Percentiles rank a stretch among this genome's conserved stretches.
phyloP scores from a whole-genome alignment of 1,139 yeast genomes.

The Taphrina sp. region DNA sequence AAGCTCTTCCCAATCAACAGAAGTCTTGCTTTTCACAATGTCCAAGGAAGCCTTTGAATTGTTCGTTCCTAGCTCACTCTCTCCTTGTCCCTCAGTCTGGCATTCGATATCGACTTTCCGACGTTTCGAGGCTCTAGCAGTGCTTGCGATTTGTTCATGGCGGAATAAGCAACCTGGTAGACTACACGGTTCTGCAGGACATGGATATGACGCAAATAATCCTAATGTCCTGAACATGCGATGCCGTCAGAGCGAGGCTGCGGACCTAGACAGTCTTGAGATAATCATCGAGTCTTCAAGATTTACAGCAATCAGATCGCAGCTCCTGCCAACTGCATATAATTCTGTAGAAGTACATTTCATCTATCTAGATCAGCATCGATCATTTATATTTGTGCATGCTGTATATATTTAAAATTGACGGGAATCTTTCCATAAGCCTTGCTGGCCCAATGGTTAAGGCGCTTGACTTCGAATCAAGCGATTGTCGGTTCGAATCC shows the following conservation, averaged over 20 bases:
- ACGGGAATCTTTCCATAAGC: background rate
- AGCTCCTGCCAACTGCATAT: no score
- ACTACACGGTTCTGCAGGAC: conserved; percentile 1
- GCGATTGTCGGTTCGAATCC: conserved; percentile 27
- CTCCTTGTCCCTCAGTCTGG: background rate
- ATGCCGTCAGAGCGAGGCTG: background rate
- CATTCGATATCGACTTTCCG: conserved; percentile 1
- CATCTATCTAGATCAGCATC: no score
- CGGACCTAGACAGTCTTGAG: background rate
- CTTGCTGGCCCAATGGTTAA: conserved; percentile 29
- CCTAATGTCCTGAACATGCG: conserved; percentile 11
- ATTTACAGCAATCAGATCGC: no score
- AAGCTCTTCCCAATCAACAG: conserved; percentile 2
- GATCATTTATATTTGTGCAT: no score
- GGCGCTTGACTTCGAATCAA: conserved; percentile 31
- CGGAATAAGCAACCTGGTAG: conserved; percentile 3
- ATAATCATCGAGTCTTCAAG: background rate
- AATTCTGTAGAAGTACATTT: no score
- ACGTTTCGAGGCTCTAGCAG: background rate
- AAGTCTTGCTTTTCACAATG: background rate
- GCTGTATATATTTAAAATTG: no score
- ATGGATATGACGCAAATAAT: background rate
- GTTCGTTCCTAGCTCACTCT: background rate
- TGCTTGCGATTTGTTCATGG: background rate
- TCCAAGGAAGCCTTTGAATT: background rate